Evolutionary conservation across 805 yeast genomes (phyloP).

Genomic region (Candida germanica): DNA sequence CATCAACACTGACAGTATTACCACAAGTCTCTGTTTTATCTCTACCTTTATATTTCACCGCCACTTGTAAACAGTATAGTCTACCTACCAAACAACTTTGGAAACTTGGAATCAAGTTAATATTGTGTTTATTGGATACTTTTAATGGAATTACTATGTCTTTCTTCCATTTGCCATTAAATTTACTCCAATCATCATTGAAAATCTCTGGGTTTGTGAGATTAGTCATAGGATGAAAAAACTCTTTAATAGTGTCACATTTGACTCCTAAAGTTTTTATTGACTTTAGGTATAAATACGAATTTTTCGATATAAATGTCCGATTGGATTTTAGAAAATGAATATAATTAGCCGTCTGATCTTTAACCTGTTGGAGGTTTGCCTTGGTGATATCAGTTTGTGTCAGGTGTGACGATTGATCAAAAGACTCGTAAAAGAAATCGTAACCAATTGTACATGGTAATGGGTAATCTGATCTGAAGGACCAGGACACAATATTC

Average conservation of each 20-base stretch:
- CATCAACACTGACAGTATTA: conserved; percentile 31
- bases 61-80: conserved; percentile 50
- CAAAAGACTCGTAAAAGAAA: conserved; percentile 32
- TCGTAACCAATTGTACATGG: conserved; percentile 40
- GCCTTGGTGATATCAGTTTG: conserved; percentile 30
- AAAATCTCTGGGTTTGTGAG: conserved; percentile 22
- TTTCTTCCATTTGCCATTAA: conserved; percentile 23
- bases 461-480: conserved; percentile 38
- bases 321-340: conserved; percentile 33
- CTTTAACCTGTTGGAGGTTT: conserved; percentile 34
- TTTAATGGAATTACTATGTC: conserved; percentile 40
- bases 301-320: conserved; percentile 28
- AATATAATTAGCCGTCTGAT: conserved; percentile 30
- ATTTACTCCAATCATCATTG: conserved; percentile 24
- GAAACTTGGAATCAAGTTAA: conserved; percentile 58
- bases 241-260: conserved; percentile 39
- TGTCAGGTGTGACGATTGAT: conserved; percentile 15
- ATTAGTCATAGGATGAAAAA: conserved; percentile 27
- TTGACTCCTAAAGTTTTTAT: conserved; percentile 36
- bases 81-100: conserved; percentile 64
- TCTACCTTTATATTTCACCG: conserved; percentile 41
- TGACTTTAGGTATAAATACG: conserved; percentile 36
- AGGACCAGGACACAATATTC: conserved; percentile 41
- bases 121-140: conserved; percentile 39
- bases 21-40: conserved; percentile 33